These are phyloP conservation scores for Pseudotsuga menziesii DNA, from an alignment of 75 land plant genomes.

Conservation along the genomic window DNA sequence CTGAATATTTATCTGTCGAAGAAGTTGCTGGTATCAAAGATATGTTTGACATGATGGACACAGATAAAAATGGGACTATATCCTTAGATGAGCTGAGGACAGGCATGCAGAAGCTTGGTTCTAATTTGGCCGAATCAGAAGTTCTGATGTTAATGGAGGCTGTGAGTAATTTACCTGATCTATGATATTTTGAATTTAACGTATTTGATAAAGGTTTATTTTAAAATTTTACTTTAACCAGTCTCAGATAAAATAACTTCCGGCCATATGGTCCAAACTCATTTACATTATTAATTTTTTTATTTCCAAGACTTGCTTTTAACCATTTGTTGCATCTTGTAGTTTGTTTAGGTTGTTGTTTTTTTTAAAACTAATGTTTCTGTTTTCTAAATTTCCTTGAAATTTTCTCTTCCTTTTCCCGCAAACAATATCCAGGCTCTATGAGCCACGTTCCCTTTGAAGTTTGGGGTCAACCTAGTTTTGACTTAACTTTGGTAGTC, in stretches of 20 bases:
- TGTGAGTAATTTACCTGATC: slow-evolving; percentile 25
- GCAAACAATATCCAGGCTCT: too few species aligned
- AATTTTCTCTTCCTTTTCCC: too few species aligned
- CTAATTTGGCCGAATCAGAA: slow-evolving; percentile 40
- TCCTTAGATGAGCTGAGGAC: slow-evolving; percentile 51
- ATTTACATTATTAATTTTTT: background rate
- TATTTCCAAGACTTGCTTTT: background rate
- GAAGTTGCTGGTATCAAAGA: slow-evolving; percentile 40
- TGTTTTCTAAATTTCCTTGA: too few species aligned
- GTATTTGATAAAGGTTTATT: background rate
- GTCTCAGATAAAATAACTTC: background rate
- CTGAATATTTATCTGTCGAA: slow-evolving; percentile 60
- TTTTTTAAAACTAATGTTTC: too few species aligned
- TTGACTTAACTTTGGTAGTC: too few species aligned
- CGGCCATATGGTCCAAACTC: background rate
- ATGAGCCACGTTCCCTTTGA: too few species aligned
- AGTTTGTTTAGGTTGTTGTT: too few species aligned
- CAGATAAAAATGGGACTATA: slow-evolving; percentile 51
- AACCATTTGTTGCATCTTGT: background rate
- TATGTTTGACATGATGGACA: slow-evolving; percentile 63
- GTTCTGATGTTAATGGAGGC: slow-evolving; percentile 59
- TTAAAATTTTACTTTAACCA: too few species aligned
- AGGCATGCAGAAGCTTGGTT: slow-evolving; percentile 40
- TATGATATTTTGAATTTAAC: background rate
- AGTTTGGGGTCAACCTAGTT: too few species aligned